Percentiles rank a stretch among this genome's conserved stretches.
phyloP scores from a whole-genome alignment of 805 yeast species.

The Sugiyamaella marilandica region DNA sequence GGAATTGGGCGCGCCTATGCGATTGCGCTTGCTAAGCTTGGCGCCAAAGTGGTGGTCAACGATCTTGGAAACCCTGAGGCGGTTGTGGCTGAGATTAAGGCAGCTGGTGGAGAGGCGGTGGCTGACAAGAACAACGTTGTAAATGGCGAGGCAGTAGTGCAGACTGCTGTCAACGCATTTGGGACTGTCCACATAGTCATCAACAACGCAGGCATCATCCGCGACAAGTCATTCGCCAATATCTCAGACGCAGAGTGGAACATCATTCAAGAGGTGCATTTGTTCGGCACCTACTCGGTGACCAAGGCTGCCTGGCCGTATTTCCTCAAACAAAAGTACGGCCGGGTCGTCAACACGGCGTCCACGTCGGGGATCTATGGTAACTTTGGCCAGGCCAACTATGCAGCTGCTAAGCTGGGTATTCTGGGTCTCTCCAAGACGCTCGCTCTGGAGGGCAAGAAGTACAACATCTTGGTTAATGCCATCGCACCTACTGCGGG shows the following conservation, averaged over 20 bases:
- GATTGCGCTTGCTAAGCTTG: slow-evolving; percentile 74
- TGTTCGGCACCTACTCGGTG: slow-evolving; percentile 74
- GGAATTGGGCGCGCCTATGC: slow-evolving; percentile 95
- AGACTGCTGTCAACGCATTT: slow-evolving; percentile 68
- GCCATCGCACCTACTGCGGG: slow-evolving; percentile 96
- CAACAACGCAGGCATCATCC: slow-evolving; percentile 91
- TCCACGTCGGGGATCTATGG: slow-evolving; percentile 98
- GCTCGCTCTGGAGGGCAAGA: slow-evolving; percentile 86
- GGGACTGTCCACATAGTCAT: slow-evolving; percentile 83
- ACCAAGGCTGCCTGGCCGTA: slow-evolving; percentile 92
- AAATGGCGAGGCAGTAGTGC: slow-evolving; percentile 68
- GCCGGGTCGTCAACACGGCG: slow-evolving; percentile 81
- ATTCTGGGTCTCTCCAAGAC: slow-evolving; percentile 81
- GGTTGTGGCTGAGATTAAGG: slow-evolving; percentile 70
- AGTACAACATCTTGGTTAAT: slow-evolving; percentile 67
- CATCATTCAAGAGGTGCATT: slow-evolving; percentile 74
- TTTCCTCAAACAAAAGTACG: slow-evolving; percentile 70
- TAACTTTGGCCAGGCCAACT: slow-evolving; percentile 95
- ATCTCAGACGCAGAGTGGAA: slow-evolving; percentile 85
- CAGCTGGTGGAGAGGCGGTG: slow-evolving; percentile 74
- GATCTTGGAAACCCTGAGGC: slow-evolving; percentile 64
- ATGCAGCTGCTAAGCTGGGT: slow-evolving; percentile 89
- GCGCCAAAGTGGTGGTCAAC: slow-evolving; percentile 92
- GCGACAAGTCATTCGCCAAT: slow-evolving; percentile 84
- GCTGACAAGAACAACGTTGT: slow-evolving; percentile 82